phyloP scores from a whole-genome alignment of 2,329 filamentous ascomycete genomes.

The Fusarium avenaceum region DNA sequence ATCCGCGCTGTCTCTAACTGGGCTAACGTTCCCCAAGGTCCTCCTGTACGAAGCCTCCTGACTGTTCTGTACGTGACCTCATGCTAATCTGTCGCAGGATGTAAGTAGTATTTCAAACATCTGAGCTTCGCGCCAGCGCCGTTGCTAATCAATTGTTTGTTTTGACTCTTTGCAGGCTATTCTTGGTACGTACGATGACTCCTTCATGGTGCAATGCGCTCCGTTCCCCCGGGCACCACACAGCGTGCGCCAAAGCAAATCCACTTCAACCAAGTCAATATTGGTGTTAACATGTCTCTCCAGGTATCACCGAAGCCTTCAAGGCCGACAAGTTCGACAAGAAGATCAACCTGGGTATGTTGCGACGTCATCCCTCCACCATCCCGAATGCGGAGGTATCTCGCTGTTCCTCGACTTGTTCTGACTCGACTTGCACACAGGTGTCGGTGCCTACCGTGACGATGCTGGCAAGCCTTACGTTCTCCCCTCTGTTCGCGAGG shows the following conservation, averaged over 20 bases:
- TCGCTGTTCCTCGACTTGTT: conserved; percentile 32
- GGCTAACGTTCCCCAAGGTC: conserved; percentile 92
- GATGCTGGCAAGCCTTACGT: conserved; percentile 98
- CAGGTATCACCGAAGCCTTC: conserved; percentile 97
- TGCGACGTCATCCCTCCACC: conserved; percentile 21
- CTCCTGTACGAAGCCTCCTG: conserved; percentile 77
- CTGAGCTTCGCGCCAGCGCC: conserved; percentile 31
- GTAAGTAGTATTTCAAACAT: conserved; percentile 50
- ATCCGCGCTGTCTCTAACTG: conserved; percentile 80
- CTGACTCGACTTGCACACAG: conserved; percentile 57
- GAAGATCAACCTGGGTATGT: conserved; percentile 96
- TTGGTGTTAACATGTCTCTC: conserved; percentile 42
- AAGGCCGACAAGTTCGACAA: conserved; percentile 93
- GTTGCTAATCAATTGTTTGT: conserved; percentile 44
- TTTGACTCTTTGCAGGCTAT: conserved; percentile 70
- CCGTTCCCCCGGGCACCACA: conserved; percentile 22
- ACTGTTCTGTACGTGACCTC: conserved; percentile 18
- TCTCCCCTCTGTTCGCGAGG: conserved; percentile 89
- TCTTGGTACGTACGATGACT: conserved; percentile 68
- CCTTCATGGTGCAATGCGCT: conserved; percentile 38
- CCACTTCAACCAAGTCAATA: conserved; percentile 20
- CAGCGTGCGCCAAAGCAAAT: conserved; percentile 25
- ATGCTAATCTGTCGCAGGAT: conserved; percentile 52
- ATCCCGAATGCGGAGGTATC: conserved; percentile 27
- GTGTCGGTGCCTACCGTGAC: conserved; percentile 98